Evolutionary conservation across 2,329 filamentous ascomycete genomes (phyloP).

Genomic region (Didymella arachidicola): DNA sequence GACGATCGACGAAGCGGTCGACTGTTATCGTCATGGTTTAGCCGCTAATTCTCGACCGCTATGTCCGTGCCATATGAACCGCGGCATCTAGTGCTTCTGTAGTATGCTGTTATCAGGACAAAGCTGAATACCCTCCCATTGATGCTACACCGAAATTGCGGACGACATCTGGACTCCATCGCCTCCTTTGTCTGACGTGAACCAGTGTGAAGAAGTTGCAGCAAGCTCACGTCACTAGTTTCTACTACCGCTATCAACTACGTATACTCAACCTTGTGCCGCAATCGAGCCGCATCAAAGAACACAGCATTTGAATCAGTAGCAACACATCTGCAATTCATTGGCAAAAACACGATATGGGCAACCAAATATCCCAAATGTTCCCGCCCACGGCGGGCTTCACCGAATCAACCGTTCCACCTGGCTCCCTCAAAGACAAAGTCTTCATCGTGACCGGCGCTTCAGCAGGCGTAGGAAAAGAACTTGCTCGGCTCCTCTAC

Average conservation of each 20-base stretch:
- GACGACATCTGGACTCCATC: background rate
- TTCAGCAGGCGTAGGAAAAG: constrained; percentile 59
- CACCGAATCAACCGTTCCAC: constrained; percentile 45
- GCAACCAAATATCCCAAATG: constrained; percentile 25
- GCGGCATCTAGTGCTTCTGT: background rate
- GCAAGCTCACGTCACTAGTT: background rate
- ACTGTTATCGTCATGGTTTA: constrained; percentile 1
- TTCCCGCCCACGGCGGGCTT: constrained; percentile 31
- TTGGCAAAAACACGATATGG: constrained; percentile 17
- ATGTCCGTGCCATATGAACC: constrained; percentile 7
- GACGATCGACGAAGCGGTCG: background rate
- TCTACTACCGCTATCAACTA: background rate
- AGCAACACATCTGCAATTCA: background rate
- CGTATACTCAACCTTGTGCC: background rate
- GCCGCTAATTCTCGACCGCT: constrained; percentile 3
- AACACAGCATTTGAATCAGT: background rate
- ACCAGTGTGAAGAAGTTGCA: background rate
- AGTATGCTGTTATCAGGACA: no score
- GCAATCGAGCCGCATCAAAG: background rate
- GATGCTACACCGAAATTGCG: background rate
- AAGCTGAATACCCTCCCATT: background rate
- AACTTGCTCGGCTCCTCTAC: constrained; percentile 64
- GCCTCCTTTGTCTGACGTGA: no score
- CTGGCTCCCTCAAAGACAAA: constrained; percentile 50
- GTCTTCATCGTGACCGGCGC: constrained; percentile 64